A percentile compares a stretch with the other conserved stretches of the same genome.
Evolutionary conservation across 352 stramenopile species (phyloP).

Genomic region (Globisporangium cystogenes): DNA sequence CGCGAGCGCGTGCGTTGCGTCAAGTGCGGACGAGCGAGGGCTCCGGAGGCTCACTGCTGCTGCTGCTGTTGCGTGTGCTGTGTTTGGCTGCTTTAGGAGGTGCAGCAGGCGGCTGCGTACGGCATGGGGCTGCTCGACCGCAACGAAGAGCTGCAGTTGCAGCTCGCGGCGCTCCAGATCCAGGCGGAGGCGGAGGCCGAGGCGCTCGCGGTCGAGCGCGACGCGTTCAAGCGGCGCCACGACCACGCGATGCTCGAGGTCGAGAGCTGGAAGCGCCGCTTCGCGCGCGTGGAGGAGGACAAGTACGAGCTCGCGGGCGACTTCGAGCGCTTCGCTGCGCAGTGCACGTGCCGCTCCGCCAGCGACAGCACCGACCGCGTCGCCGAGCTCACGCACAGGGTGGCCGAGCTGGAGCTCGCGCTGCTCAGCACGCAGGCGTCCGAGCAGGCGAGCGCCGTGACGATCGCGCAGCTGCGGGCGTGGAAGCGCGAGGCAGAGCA

Average conservation of each 20-base stretch:
- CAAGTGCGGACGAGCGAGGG: too few species aligned
- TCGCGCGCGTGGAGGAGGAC: constrained; percentile 54
- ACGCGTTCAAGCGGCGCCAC: constrained; percentile 53
- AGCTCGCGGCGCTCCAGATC: constrained; percentile 66
- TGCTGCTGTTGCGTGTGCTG: too few species aligned
- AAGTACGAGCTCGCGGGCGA: constrained; percentile 46
- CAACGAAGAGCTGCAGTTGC: constrained; percentile 73
- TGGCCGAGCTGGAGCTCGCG: constrained; percentile 24
- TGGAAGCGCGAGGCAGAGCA: constrained; percentile 39
- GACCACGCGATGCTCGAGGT: constrained; percentile 56
- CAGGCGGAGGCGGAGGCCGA: constrained; percentile 57
- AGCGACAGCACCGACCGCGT: constrained; percentile 15
- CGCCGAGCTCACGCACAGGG: constrained; percentile 23
- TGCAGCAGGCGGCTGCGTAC: constrained; percentile 73
- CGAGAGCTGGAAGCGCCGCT: constrained; percentile 68
- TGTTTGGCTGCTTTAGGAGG: constrained; percentile 43
- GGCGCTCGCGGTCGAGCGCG: constrained; percentile 56
- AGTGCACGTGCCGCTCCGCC: constrained; percentile 28
- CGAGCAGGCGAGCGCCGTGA: constrained; percentile 27
- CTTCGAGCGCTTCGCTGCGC: constrained; percentile 46
- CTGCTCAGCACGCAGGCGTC: constrained; percentile 29
- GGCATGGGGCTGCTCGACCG: constrained; percentile 63
- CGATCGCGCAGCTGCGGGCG: constrained; percentile 34
- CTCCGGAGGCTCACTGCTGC: too few species aligned
- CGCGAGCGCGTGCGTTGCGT: constrained; percentile 32